Conservation (phyloP, 495 filamentous ascomycete genomes). For the Penicillium simplicissimum region DNA sequence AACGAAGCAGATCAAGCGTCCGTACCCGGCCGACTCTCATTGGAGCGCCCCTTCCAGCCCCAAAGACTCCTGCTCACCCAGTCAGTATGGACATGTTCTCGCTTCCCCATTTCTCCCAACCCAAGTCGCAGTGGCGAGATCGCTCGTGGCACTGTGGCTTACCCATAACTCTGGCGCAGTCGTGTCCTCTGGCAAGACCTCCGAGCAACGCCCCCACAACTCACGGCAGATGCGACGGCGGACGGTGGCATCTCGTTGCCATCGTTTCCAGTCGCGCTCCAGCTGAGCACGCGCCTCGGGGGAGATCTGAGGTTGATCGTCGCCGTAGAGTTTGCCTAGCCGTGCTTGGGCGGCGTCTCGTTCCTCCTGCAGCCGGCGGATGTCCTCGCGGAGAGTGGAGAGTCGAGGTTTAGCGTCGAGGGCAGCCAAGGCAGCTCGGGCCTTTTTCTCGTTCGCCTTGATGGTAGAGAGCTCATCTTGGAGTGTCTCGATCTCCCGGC, state of each 20-base stretch:
- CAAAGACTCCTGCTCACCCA: conserved; percentile 39
- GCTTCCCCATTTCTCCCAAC: background rate
- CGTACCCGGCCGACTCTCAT: conserved; percentile 22
- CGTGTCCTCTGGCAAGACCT: conserved; percentile 48
- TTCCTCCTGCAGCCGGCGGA: conserved; percentile 49
- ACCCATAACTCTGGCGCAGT: conserved; percentile 54
- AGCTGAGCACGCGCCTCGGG: conserved; percentile 49
- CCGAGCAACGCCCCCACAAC: conserved; percentile 51
- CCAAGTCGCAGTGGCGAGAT: background rate
- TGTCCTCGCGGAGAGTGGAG: conserved; percentile 48
- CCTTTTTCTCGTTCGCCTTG: conserved; percentile 53
- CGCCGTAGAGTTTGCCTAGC: conserved; percentile 38
- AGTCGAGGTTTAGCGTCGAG: conserved; percentile 54
- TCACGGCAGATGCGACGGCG: conserved; percentile 55
- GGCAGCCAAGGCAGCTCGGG: conserved; percentile 48
- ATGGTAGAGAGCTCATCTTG: conserved; percentile 49
- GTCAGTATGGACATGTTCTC: conserved; percentile 8
- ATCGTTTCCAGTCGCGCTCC: conserved; percentile 52
- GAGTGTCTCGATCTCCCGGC: conserved; percentile 51
- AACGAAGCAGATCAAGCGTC: conserved; percentile 21
- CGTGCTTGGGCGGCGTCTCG: conserved; percentile 41
- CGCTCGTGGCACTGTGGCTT: conserved; percentile 13
- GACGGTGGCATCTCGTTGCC: conserved; percentile 45
- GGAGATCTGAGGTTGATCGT: conserved; percentile 37
- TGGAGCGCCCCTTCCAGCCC: conserved; percentile 43